These are phyloP conservation scores for Phaeolepiota aurea DNA, from an alignment of 768 basidiomycete genomes.

Conservation along the genomic window DNA sequence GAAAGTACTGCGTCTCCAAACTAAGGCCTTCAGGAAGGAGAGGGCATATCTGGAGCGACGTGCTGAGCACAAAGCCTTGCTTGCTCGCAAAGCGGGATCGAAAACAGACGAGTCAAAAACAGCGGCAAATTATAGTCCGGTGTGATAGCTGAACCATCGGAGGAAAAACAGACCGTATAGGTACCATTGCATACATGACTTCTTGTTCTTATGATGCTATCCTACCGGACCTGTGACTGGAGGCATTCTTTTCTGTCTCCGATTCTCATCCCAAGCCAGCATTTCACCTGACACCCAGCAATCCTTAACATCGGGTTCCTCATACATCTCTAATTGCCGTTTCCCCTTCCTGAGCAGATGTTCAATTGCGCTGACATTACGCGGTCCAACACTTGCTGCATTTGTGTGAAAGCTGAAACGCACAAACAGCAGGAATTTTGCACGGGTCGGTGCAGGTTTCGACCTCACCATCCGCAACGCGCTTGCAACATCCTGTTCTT, in stretches of 20 bases:
- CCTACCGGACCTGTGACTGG: no score
- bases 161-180: no score
- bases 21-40: constrained; percentile 3
- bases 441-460: constrained; percentile 52
- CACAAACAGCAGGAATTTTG: constrained; percentile 61
- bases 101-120: no score
- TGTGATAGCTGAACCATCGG: no score
- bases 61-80: neutral
- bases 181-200: no score
- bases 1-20: constrained; percentile 8
- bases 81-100: no score
- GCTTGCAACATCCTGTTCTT: no score
- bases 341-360: constrained; percentile 65
- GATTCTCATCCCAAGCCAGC: constrained; percentile 54
- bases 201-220: no score
- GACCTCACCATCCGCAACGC: constrained; percentile 68
- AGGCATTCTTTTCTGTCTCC: no score
- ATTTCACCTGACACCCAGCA: constrained; percentile 70
- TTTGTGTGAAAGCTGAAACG: constrained; percentile 65
- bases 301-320: constrained; percentile 58
- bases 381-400: constrained; percentile 50
- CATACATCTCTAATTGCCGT: constrained; percentile 64
- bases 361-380: constrained; percentile 64
- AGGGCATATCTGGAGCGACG: neutral
- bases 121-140: no score